Evolutionary conservation across 768 basidiomycete species (phyloP), one percentile per base, ranked within the genome.

Genomic region (Termitomyces sp.): DNA sequence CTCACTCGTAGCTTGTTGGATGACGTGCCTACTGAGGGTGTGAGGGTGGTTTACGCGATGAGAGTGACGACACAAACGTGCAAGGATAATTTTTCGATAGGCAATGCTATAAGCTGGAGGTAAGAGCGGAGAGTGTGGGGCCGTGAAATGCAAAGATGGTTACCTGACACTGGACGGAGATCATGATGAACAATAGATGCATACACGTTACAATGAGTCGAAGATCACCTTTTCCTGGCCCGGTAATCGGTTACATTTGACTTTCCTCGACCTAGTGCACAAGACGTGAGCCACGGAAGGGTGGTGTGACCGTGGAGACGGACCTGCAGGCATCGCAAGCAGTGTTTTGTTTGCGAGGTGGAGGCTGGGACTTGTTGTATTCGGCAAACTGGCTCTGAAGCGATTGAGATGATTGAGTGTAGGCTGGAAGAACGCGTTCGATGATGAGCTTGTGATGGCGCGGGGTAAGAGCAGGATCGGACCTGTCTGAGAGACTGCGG

Each of bases 261-360:
- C 93, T 77, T 95, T 95, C 63, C 93, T 82, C 41, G 89, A 79
- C 74, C 92, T 91, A 63, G 55, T 37, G 45, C 47, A 46, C 13
- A 11, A 54, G 46, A 50, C 62, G 66, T 58, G 33, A 64, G 60
- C 61, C 58, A 64, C 64, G 48, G 31, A 57, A 46, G 58, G 47
- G 33, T 60, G 45, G 45, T 42, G 33, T 41, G 51, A 37, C 39
- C 30, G n/a, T 31, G 20, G 31, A 37, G 11, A 63, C 75, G 59
- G 7, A 88, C 89, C 89, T 88, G 84, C 93, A 95, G 54, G 89
- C 89, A 77, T 95, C 93, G 73, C 93, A 95, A 30, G 94, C 93
- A 22, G 92, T 91, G 69, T 95, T 95, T 75, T 95, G 93, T 70
- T 93, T 93, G 58, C 93, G 78, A 6, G 91, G 89, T n/a, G 90